A percentile compares a stretch with the other conserved stretches of the same genome.
These are phyloP conservation scores for Vitellaria paradoxa DNA, from an alignment of 179 eudicot genomes.

Conservation along the genomic window DNA sequence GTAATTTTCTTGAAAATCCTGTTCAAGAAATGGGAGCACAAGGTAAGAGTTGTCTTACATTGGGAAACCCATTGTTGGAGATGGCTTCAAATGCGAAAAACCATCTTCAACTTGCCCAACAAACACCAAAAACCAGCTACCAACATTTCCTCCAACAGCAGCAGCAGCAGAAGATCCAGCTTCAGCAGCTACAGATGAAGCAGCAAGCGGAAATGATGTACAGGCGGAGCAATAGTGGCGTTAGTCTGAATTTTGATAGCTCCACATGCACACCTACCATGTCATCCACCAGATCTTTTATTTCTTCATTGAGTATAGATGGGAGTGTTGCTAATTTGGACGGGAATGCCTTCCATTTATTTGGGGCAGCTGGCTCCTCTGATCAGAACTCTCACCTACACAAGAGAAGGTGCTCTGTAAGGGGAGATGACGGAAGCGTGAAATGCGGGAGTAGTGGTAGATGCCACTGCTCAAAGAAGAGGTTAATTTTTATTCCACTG, in stretches of 20 bases:
- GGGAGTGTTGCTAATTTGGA: constrained; percentile 83
- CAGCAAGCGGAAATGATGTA: constrained; percentile 59
- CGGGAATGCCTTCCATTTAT: constrained; percentile 59
- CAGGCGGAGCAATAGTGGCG: constrained; percentile 60
- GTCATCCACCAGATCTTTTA: constrained; percentile 83
- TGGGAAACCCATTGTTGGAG: constrained; percentile 30
- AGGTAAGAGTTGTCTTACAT: constrained; percentile 29
- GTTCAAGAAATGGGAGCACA: constrained; percentile 35
- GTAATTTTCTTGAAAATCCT: constrained; percentile 24
- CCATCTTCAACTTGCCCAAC: constrained; percentile 32
- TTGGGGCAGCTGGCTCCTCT: constrained; percentile 47
- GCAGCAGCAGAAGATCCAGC: constrained; percentile 31
- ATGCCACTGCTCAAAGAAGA: constrained; percentile 93
- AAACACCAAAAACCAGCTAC: constrained; percentile 24
- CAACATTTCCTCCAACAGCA: constrained; percentile 31
- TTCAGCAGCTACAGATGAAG: constrained; percentile 42
- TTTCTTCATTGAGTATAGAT: constrained; percentile 89
- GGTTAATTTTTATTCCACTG: constrained; percentile 33
- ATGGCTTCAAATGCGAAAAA: constrained; percentile 31
- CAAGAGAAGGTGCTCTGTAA: constrained; percentile 58
- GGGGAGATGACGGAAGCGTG: constrained; percentile 71
- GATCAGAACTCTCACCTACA: constrained; percentile 56
- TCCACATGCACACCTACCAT: constrained; percentile 72
- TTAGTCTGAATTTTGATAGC: constrained; percentile 71
- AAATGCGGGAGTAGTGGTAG: constrained; percentile 70